Evolutionary conservation across 495 filamentous ascomycete genomes (phyloP).

Genomic region (Acidiella bohemica): DNA sequence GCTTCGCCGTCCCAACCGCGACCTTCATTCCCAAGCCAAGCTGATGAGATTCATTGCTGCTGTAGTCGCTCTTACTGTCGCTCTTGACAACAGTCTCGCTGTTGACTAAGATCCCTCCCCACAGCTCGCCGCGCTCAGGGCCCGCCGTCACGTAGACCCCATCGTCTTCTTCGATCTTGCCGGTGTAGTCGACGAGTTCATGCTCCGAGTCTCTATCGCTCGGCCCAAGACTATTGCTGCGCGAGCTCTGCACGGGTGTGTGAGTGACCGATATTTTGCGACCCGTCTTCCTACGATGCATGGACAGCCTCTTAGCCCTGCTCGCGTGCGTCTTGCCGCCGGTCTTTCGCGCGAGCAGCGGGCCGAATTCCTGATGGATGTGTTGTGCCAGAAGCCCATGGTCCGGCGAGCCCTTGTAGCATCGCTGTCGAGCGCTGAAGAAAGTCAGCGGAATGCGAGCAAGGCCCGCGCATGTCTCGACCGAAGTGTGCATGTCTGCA

Average conservation of each 20-base stretch:
- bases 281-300: neutral
- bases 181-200: conserved; percentile 15
- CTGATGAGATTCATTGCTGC: conserved; percentile 1
- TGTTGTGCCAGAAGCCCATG: conserved; percentile 39
- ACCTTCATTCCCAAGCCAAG: conserved; percentile 20
- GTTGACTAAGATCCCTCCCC: conserved; percentile 22
- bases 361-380: conserved; percentile 35
- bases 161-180: neutral
- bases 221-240: conserved; percentile 5
- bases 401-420: conserved; percentile 37
- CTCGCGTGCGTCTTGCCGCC: neutral
- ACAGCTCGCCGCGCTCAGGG: conserved; percentile 5
- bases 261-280: neutral
- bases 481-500: conserved; percentile 35
- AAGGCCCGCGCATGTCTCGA: conserved; percentile 30
- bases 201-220: conserved; percentile 10
- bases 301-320: neutral
- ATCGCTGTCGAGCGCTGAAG: conserved; percentile 44
- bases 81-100: conserved; percentile 20
- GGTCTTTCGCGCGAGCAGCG: conserved; percentile 17
- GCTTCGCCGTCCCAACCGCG: conserved; percentile 18
- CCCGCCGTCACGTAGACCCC: neutral
- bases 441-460: conserved; percentile 40
- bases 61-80: conserved; percentile 17
- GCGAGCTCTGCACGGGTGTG: neutral